phyloP scores from a whole-genome alignment of 768 basidiomycete genomes.

The Podaxis sp. region DNA sequence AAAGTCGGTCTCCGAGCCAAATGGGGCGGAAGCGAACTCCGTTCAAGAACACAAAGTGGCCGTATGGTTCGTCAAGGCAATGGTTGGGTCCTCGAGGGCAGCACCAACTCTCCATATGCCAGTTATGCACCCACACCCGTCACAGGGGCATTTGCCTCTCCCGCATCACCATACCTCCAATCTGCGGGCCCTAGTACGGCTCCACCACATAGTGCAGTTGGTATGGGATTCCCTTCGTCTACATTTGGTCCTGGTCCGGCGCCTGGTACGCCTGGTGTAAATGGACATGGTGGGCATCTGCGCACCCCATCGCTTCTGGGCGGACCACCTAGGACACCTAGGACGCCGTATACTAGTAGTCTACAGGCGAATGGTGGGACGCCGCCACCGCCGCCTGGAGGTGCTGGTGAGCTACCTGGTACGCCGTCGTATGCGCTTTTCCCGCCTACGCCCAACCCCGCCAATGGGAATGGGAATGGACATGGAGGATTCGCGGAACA shows the following conservation, averaged over 20 bases:
- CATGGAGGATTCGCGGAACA: constrained; percentile 19
- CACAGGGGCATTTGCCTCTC: constrained; percentile 25
- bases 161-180: constrained; percentile 31
- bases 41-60: constrained; percentile 47
- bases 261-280: constrained; percentile 13
- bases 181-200: constrained; percentile 18
- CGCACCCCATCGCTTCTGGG: constrained; percentile 21
- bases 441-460: constrained; percentile 32
- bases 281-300: constrained; percentile 18
- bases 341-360: constrained; percentile 14
- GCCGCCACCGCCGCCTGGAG: constrained; percentile 21
- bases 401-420: constrained; percentile 26
- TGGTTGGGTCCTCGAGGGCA: constrained; percentile 61
- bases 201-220: constrained; percentile 20
- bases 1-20: constrained; percentile 57
- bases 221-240: constrained; percentile 14
- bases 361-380: constrained; percentile 17
- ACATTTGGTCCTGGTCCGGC: constrained; percentile 17
- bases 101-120: constrained; percentile 34
- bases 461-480: constrained; percentile 27
- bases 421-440: constrained; percentile 35
- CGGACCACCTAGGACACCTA: constrained; percentile 26
- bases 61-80: constrained; percentile 56
- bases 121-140: constrained; percentile 35
- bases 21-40: constrained; percentile 67